Base-by-base conservation (phyloP, 495 filamentous ascomycete species). In the Penicillium taxi region DNA sequence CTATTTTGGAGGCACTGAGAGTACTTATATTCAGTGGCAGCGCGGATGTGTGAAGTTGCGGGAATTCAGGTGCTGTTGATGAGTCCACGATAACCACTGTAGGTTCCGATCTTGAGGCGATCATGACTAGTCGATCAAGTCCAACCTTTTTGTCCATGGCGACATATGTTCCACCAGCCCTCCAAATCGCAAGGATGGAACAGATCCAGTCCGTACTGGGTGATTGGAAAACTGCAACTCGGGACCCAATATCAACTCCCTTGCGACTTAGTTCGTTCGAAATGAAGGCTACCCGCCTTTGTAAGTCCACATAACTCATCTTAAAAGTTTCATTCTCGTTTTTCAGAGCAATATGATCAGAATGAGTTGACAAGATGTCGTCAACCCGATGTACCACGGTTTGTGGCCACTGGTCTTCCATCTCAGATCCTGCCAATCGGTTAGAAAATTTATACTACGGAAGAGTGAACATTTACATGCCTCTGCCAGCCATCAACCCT, bases 131-230 rank as follows among this genome's bases (percentile, higher is more conserved):
- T 3, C 67, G 61, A 4, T 45, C 12, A 1, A 54, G 31, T 11
- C 60, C 45, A 9, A 52, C 60, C 5, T 58, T 43, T 1, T 57
- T 45, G 34, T 78, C 73, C 6, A 78, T 29, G 0, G 76, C 75
- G 1, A 77, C 48, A 37, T 77, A 78, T 2, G 63, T 42, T 1
- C 42, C 64, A 0, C 74, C 75, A 29, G 71, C 18, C 0, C 59
- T 50, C 44, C 66, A 38, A 30, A 78, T 66, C 9, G 69, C 74
- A 1, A 78, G 56, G 32, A 78, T 32, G 0, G 72, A 74, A 18
- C 49, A 64, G 9, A 72, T 48, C 65, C 65, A 73, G 22, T 75
- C 62, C 0, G 52, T 5, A 0, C 39, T 17, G 0, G 74, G 45
- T n/a, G 41, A 14, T 32, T 48, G 39, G 20, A 53, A 52, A 2